Evolutionary conservation across 2,329 filamentous ascomycete genomes (phyloP), one percentile per base, ranked within the genome.

Genomic region (Ascochyta viciae-villosae): DNA sequence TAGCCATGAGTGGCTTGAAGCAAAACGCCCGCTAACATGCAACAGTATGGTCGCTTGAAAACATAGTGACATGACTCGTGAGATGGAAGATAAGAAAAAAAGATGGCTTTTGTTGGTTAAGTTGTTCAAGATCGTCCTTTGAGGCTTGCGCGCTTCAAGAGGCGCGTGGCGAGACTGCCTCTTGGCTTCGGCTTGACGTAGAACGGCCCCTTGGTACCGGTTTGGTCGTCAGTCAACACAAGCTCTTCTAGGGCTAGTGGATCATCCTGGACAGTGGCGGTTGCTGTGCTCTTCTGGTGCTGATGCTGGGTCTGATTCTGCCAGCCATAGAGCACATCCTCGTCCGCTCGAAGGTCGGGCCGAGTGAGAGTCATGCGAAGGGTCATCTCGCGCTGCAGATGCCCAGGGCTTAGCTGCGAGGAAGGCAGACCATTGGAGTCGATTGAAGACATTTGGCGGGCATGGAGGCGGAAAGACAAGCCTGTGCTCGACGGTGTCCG

Each of bases 281-380:
- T 78, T 13, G 35, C n/a, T 10, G 46, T 55, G 19, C 27, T n/a
- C 26, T 35, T 56, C 26, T 39, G 51, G 29, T 49, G 51, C 45
- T 49, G 51, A 19, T 49, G 45, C 19, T 49, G 51, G 3, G 33
- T 13, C 27, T 43, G 41, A 15, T 41, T 37, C 67, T 89, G 85
- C 86, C 87, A 90, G 38, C 87, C 87, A 66, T 92, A 91, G 15
- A 91, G 82, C 58, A 88, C 82, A 10, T 89, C 86, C 59, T 94
- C 89, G 60, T 88, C 82, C 4, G 88, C 88, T 38, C 92, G 87
- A 43, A 98, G 82, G 72, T 98, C 94, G 0, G 92, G 91, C 42
- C 93, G 83, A 3, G 95, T 98, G 50, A 98, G 83, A 0, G 94
- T 98, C 92, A 98, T 96, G 44, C 93, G 90, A 44, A 98, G 78